Evolutionary conservation across 768 basidiomycete species (phyloP), one percentile per base, ranked within the genome.

Genomic region (Erythrobasidium yunnanense): DNA sequence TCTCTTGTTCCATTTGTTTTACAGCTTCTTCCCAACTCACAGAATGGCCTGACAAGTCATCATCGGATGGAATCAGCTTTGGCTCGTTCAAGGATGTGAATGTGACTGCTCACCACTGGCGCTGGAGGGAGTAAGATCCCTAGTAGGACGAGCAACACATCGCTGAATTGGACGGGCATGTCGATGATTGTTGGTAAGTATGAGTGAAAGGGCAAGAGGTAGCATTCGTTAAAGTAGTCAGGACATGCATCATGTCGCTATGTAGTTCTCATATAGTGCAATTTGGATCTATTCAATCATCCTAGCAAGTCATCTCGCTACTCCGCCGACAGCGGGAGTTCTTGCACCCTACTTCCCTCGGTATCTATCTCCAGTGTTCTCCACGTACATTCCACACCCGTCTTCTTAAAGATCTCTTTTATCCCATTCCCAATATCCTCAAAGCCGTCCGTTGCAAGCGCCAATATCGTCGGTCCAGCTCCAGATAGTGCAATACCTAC

Each of bases 401-500:
- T 81, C 50, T 79, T 76, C 42, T 54, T 34, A 47, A 66, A 66
- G 38, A 66, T 66, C 20, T 33, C 91, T 38, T 34, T 25, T 22
- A 69, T 56, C 32, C 54, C 66, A 17, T 34, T 33, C 6, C 66
- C 68, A 67, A 97, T 95, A 5, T 79, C 79, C 49, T 90, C 87
- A 71, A 88, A 97, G 25, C 85, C 85, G 33, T 78, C 77, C 0
- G 88, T 91, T 1, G 95, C 95, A 18, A 99, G 83, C 0, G 95
- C 95, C 68, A 99, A 82, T 68, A 97, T 95, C 4, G 95, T 96
- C 2, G 95, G 95, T 0, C 95, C 95, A 3, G 95, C 95, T 5
- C 95, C 95, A 1, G 93, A 97, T 33, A 99, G 83, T 76, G 95
- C 97, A 62, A 97, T 95, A 2, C 95, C 95, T 7, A 99, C 81